Evolutionary conservation across 768 basidiomycete genomes (phyloP).

Genomic region (Pleurotus salmoneostramineus): DNA sequence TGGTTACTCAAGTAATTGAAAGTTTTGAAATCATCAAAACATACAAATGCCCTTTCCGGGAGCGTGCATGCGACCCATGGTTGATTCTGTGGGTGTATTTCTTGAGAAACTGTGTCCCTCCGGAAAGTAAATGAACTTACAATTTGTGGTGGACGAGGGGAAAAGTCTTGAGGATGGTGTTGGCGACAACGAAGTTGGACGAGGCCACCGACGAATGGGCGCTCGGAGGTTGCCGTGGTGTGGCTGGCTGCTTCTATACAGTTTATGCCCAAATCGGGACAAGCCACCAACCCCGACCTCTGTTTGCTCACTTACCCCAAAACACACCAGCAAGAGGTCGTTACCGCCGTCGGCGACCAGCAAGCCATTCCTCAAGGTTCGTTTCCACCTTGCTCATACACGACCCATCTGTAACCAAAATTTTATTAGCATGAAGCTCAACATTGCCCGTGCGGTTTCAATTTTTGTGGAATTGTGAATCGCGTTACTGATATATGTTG

Average conservation of each 20-base stretch:
- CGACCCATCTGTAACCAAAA: neutral
- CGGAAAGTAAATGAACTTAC: conserved; percentile 14
- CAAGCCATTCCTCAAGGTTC: conserved; percentile 27
- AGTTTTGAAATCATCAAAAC: conserved; percentile 26
- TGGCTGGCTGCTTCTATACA: conserved; percentile 55
- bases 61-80: conserved; percentile 99
- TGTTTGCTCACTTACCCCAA: conserved; percentile 25
- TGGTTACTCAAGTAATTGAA: neutral
- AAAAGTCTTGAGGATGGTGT: conserved; percentile 41
- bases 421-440: conserved; percentile 82
- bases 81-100: conserved; percentile 26
- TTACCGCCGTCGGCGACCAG: conserved; percentile 41
- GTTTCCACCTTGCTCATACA: conserved; percentile 11
- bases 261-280: conserved; percentile 50
- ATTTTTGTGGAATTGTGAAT: conserved; percentile 10
- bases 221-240: conserved; percentile 30
- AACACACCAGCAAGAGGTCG: conserved; percentile 33
- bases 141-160: conserved; percentile 15
- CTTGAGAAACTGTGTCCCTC: conserved; percentile 12
- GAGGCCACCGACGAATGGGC: neutral
- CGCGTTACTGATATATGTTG: conserved; percentile 9
- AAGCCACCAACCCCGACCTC: conserved; percentile 18
- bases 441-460: conserved; percentile 82
- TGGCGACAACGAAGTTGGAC: conserved; percentile 17
- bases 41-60: conserved; percentile 99